Percentiles rank a stretch among this genome's conserved stretches.
Conservation (phyloP, 371 early-diverging fungal species). For the Mortierella polycephala region DNA sequence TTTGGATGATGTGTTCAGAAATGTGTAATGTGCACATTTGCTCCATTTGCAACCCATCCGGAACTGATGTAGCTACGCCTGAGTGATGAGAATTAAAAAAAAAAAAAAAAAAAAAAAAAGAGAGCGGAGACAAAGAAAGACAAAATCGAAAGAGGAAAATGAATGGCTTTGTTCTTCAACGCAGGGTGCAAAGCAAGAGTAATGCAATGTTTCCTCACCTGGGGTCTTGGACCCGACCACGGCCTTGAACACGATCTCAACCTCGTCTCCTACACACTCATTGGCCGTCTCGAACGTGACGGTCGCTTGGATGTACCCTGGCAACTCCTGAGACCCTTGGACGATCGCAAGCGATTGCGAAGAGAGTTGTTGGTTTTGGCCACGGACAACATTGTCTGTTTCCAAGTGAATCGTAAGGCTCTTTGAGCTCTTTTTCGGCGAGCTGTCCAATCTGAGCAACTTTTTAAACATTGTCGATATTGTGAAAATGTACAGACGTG, state of each 20-base stretch:
- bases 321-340: slow-evolving; percentile 9
- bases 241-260: slow-evolving; percentile 20
- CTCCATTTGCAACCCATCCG: not conserved
- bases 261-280: slow-evolving; percentile 10
- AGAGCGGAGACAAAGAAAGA: not conserved
- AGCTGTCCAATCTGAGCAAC: no score
- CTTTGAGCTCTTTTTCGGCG: no score
- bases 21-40: not conserved
- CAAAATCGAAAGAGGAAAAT: no score
- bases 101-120: not conserved
- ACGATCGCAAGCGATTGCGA: slow-evolving; percentile 4
- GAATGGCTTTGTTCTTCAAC: not conserved
- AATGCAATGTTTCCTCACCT: not conserved
- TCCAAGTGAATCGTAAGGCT: no score
- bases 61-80: not conserved
- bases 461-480: no score
- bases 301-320: slow-evolving; percentile 16
- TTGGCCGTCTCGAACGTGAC: slow-evolving; percentile 10
- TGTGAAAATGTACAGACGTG: no score
- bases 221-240: slow-evolving; percentile 8
- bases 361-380: no score
- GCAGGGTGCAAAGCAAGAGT: no score
- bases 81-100: not conserved
- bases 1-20: slow-evolving; percentile 19
- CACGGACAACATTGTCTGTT: no score